Evolutionary conservation across 1,284 basidiomycete genomes (phyloP), one percentile per base, ranked within the genome.

Genomic region (Coniferiporia weirii): DNA sequence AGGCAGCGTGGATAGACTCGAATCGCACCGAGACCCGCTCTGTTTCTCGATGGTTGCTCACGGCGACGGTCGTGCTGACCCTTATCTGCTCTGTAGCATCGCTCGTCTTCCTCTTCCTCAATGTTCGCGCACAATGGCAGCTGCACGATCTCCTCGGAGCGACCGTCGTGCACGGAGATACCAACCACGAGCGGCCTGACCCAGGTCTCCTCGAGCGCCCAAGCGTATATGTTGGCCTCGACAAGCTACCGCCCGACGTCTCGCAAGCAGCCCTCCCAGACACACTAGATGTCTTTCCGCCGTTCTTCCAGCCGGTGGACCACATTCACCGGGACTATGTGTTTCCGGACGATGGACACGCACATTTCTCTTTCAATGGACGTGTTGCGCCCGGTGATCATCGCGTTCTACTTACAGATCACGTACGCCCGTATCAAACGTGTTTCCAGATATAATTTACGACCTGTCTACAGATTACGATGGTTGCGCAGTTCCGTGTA

Each of bases 401-500:
- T 46, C 56, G 56, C n/a, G 43, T 61, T 35, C 51, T 61, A 7
- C 52, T 61, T 15, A 61, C 56, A 12, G 60, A 58, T 45, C 49
- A 58, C 36, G 60, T 61, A 51, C 17, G 60, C 44, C 32, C 45
- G 12, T 34, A 40, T 1, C 45, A 5, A 20, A 27, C 51, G 19
- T 38, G 36, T n/a, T 9, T 15, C 27, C 19, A 20, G 17, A 43
- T n/a, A 12, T 57, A 10, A 6, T 0, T n/a, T 27, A n/a, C 8
- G 38, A 35, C 8, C n/a, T 54, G n/a, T 20, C 10, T 35, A 12
- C 34, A 61, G 60, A 57, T 61, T 13, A 54, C 56, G n/a, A 61
- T 61, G 60, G 35, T 61, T 40, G 56, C 56, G 38, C 60, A 61
- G 44, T 61, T 61, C 32, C 60, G 56, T 38, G 60, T 61, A 6